Base-by-base conservation (phyloP, 1,139 yeast genomes). In the Saccharomycopsis phalli region DNA sequence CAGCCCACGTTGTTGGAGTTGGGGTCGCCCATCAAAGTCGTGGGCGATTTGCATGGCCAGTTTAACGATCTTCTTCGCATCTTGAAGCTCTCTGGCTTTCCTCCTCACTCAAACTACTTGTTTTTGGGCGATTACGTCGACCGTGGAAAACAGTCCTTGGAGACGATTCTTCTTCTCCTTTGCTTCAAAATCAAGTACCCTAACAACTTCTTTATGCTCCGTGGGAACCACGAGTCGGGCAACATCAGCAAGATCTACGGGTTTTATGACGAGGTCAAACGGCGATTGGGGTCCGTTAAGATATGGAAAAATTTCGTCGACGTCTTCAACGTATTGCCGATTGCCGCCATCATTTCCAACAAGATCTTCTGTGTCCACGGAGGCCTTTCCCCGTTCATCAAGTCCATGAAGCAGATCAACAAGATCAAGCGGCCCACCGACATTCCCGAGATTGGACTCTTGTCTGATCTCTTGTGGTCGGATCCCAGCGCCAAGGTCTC, bases 351-450 rank as follows among this genome's bases (percentile, higher is more conserved):
- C 3, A 79, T 84, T 51, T 84, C 82, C 39, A 88, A 83, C 50
- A 80, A 80, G 57, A 82, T 84, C 32, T 84, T 84, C 51, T 83
- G 94, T 62, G 83, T 84, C 44, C 95, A 84, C 61, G 95, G 95
- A 26, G 95, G 95, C 3, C 67, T 84, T 35, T 82, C 94, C 0
- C 95, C 95, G 2, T 77, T 76, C 42, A 66, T 84, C 50, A 66
- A 66, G 14, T 70, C 73, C 49, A 63, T 84, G 60, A 68, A 68
- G 39, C 91, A 82, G 54, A 79, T 84, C 49, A 76, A 76, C 50
- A 66, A 68, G 36, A 78, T 84, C 47, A 74, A 73, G 49, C 67
- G 95, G 51, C 95, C 95, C 17, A 83, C 94, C 1, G 94, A 83
- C 59, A 77, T 84, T 27, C 95, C 95, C 1, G 94, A 83, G 50